Percentiles rank a stretch among this genome's conserved stretches.
Evolutionary conservation across 108 stramenopile species (phyloP).

Genomic region (Cyclotella atomus): DNA sequence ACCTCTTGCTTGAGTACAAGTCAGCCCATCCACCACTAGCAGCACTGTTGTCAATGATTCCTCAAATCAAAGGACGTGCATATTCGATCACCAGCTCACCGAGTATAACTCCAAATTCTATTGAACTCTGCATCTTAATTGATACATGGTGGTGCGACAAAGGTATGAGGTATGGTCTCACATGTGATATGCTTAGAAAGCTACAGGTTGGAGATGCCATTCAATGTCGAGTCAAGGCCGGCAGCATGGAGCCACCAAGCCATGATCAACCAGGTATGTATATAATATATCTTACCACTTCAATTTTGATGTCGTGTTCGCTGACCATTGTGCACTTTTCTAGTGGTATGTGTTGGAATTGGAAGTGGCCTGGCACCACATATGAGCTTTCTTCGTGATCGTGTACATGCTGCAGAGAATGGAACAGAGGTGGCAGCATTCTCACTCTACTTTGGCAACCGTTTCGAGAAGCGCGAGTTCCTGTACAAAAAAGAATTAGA

Average conservation of each 20-base stretch:
- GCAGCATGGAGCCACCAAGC: slow-evolving; percentile 64
- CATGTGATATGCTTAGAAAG: slow-evolving; percentile 66
- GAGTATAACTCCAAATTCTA: slow-evolving; percentile 38
- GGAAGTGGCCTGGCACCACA: slow-evolving; percentile 93
- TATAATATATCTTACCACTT: background rate
- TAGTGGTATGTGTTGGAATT: slow-evolving; percentile 85
- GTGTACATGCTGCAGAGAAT: slow-evolving; percentile 54
- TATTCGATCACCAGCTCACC: slow-evolving; percentile 88
- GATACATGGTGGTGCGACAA: slow-evolving; percentile 67
- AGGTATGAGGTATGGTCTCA: slow-evolving; percentile 56
- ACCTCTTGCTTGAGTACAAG: slow-evolving; percentile 50
- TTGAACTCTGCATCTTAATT: slow-evolving; percentile 64
- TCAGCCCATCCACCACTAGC: slow-evolving; percentile 64
- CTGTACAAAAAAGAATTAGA: slow-evolving; percentile 85
- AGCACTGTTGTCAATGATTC: slow-evolving; percentile 67
- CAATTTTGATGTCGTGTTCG: background rate
- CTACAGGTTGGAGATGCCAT: slow-evolving; percentile 46
- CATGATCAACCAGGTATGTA: slow-evolving; percentile 52
- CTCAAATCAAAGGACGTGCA: slow-evolving; percentile 83
- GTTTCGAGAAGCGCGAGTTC: slow-evolving; percentile 73
- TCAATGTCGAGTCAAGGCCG: slow-evolving; percentile 64
- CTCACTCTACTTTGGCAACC: slow-evolving; percentile 91
- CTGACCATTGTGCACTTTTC: background rate
- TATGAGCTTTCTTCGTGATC: slow-evolving; percentile 87
- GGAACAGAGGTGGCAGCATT: slow-evolving; percentile 62